Evolutionary conservation across 495 filamentous ascomycete genomes (phyloP).

Genomic region (Terfezia claveryi): DNA sequence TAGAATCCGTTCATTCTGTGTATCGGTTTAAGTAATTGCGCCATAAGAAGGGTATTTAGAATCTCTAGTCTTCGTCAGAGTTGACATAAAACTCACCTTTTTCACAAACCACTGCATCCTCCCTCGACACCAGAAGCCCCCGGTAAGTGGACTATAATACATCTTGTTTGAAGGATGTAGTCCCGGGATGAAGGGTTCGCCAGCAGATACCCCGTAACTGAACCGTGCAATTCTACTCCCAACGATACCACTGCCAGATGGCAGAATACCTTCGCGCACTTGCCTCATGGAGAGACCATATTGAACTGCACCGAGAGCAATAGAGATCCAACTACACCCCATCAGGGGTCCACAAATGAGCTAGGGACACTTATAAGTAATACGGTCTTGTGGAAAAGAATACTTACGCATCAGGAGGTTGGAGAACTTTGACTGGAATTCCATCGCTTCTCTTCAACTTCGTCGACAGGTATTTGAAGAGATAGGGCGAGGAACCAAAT

Average conservation of each 20-base stretch:
- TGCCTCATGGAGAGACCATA: not conserved
- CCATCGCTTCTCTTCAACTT: not conserved
- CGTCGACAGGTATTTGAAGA: constrained; percentile 32
- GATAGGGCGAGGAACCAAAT: constrained; percentile 43
- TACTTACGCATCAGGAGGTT: constrained; percentile 7
- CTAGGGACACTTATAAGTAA: not conserved
- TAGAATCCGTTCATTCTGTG: not conserved
- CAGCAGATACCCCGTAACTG: not conserved
- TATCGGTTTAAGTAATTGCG: not conserved
- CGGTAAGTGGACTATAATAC: not conserved
- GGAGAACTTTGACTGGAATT: not conserved
- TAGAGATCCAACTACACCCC: not conserved
- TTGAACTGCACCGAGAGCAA: not conserved
- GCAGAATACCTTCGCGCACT: not conserved
- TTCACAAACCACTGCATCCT: not conserved
- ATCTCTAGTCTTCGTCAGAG: too few relatives aligned
- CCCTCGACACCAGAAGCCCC: not conserved
- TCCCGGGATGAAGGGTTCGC: not conserved
- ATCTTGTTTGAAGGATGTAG: not conserved
- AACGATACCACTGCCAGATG: not conserved
- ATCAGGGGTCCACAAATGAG: too few relatives aligned
- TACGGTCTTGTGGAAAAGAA: not conserved
- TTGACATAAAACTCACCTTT: not conserved
- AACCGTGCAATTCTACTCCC: not conserved
- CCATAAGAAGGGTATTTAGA: not conserved